phyloP scores from a whole-genome alignment of 2,329 filamentous ascomycete genomes.

The Ascosphaera aggregata region DNA sequence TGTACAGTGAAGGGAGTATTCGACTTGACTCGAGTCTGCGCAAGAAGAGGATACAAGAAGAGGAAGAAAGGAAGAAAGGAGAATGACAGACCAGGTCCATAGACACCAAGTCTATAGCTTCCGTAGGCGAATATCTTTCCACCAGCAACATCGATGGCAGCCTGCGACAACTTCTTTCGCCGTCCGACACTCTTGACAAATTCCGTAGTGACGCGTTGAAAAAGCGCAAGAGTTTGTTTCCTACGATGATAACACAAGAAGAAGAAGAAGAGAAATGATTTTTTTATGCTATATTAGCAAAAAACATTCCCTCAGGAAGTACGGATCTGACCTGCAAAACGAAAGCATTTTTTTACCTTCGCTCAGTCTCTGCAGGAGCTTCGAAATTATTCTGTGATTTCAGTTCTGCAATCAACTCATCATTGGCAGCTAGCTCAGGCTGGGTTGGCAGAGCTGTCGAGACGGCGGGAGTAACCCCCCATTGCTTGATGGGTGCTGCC shows the following conservation, averaged over 20 bases:
- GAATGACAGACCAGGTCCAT: constrained; percentile 40
- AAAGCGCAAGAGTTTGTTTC: constrained; percentile 45
- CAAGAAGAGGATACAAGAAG: too few species aligned
- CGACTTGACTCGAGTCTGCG: too few species aligned
- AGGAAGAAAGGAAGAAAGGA: too few species aligned
- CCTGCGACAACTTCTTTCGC: constrained; percentile 48
- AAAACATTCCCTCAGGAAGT: too few species aligned
- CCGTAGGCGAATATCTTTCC: constrained; percentile 93
- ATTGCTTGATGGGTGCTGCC: constrained; percentile 22
- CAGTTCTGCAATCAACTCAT: constrained; percentile 60
- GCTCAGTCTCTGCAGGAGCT: constrained; percentile 55
- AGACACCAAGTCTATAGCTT: constrained; percentile 84
- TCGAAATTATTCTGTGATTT: constrained; percentile 86
- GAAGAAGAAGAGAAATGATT: not conserved
- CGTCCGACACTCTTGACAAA: constrained; percentile 67
- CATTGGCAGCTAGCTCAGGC: constrained; percentile 51
- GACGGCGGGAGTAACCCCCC: constrained; percentile 68
- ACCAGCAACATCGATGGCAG: constrained; percentile 59
- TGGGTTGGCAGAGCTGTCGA: constrained; percentile 54
- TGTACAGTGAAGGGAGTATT: not conserved
- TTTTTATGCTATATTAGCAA: too few species aligned
- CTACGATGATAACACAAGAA: constrained; percentile 19
- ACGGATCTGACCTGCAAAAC: too few species aligned
- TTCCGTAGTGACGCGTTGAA: constrained; percentile 61
- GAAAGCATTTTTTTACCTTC: too few species aligned